Conservation (phyloP, 2,329 filamentous ascomycete genomes). For the Verticillium dahliae region DNA sequence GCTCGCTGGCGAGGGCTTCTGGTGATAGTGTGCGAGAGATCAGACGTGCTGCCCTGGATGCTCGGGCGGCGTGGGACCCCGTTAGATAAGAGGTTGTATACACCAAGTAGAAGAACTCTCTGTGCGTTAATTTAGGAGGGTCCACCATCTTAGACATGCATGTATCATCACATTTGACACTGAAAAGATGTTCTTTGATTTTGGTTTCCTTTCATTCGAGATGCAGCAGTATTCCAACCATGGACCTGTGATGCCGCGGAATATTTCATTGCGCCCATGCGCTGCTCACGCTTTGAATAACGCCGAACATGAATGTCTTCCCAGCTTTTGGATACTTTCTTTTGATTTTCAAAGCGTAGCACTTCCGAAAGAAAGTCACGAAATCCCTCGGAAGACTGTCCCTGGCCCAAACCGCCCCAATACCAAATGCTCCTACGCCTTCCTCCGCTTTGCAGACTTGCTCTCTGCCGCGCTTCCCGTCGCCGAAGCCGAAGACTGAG, state of each 20-base stretch:
- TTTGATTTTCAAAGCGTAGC: not conserved
- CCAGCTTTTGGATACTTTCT: not conserved
- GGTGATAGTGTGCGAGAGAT: conserved; percentile 48
- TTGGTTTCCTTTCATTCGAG: not conserved
- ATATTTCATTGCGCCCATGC: not conserved
- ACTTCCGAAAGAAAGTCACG: not conserved
- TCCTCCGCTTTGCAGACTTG: conserved; percentile 41
- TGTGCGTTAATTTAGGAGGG: not conserved
- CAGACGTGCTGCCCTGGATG: conserved; percentile 39
- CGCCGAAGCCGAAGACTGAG: conserved; percentile 22
- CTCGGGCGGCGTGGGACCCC: conserved; percentile 29
- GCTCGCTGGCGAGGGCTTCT: conserved; percentile 42
- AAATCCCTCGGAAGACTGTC: not conserved
- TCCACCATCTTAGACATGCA: not conserved
- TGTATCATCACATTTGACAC: not conserved
- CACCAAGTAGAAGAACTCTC: not conserved
- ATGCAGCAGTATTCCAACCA: not conserved
- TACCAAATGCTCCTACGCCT: conserved; percentile 21
- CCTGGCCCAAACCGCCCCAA: not conserved
- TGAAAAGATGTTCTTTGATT: not conserved
- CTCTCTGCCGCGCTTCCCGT: conserved; percentile 22
- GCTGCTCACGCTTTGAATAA: not conserved
- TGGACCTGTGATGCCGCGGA: not conserved
- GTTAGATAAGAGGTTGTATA: conserved; percentile 14
- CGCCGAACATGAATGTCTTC: not conserved